Base-by-base conservation (phyloP, 2,329 filamentous ascomycete species). In the Colletotrichum tropicicola region DNA sequence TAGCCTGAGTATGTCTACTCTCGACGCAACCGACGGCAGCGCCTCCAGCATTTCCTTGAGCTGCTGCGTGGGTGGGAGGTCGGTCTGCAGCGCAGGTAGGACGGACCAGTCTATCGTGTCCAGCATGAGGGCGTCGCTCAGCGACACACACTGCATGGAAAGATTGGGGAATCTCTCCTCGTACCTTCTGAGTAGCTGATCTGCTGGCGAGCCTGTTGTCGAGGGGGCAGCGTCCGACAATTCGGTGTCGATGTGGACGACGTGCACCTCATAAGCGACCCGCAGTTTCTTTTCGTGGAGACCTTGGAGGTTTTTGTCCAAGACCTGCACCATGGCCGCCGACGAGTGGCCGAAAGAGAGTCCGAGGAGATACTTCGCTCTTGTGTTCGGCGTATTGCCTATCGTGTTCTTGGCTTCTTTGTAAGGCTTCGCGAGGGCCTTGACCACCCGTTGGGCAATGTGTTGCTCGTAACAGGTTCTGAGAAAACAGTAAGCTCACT, bases 311-410 rank as follows among this genome's bases (percentile, higher is more conserved):
- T 93, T 92, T 65, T 85, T 80, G 75, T 92, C 87, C 57, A 98
- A 81, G 21, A 97, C 84, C 71, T 95, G 87, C 28, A 97, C 82
- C 44, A 99, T 82, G 13, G 89, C 87, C 13, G 91, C 85, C 0
- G 95, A 98, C 1, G 92, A 96, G 2, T 91, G 82, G 1, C 96
- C 95, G 71, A 93, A 90, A 0, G 94, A 97, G 2, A 98, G 81
- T 6, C 94, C 93, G 19, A 97, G 81, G 17, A 97, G 81, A 49
- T 97, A 86, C 30, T 75, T 73, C 74, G 79, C 70, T 78, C 30
- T 86, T 69, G 41, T 25, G 19, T 53, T 55, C 73, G 73, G 41
- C 13, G 41, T 28, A 12, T 27, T 47, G n/a, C 43, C 62, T 25
- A 62, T 43, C 28, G n/a, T 61, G 28, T 65, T 58, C 75, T 75